These are phyloP conservation scores for Stemphylium vesicarium DNA, from an alignment of 2,329 filamentous ascomycete genomes.

Conservation along the genomic window DNA sequence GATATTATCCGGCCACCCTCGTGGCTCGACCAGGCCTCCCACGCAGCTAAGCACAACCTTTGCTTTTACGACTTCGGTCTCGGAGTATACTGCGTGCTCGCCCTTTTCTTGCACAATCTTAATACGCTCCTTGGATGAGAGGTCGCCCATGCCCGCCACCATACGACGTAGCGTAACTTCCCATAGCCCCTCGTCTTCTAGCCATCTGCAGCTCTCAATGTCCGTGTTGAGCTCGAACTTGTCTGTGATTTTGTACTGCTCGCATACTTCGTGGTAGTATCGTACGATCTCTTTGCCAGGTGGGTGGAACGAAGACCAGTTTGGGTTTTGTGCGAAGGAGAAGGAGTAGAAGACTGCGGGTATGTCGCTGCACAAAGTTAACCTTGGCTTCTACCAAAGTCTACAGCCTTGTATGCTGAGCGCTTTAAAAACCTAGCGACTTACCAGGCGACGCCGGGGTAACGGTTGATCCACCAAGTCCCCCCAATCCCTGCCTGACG, in stretches of 20 bases:
- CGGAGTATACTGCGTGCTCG: conserved; percentile 54
- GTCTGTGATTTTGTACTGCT: conserved; percentile 59
- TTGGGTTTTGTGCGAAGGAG: conserved; percentile 60
- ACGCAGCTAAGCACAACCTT: conserved; percentile 63
- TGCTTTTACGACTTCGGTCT: conserved; percentile 59
- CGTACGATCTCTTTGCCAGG: conserved; percentile 58
- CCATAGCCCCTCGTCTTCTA: conserved; percentile 62
- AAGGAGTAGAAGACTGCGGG: conserved; percentile 64
- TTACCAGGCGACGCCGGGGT: conserved; percentile 54
- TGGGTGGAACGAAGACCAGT: conserved; percentile 59
- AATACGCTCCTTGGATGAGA: conserved; percentile 56
- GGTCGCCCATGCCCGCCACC: conserved; percentile 60
- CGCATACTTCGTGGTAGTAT: conserved; percentile 62
- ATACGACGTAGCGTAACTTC: conserved; percentile 60
- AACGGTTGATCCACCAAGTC: conserved; percentile 69
- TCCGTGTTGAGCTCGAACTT: conserved; percentile 66
- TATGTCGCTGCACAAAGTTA: conserved; percentile 45
- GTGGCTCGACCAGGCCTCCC: conserved; percentile 63
- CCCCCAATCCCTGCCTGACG: conserved; percentile 64
- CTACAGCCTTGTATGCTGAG: too few relatives aligned
- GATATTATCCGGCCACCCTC: conserved; percentile 57
- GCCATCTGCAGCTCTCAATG: conserved; percentile 59
- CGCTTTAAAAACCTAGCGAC: conserved; percentile 1
- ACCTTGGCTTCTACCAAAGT: neutral
- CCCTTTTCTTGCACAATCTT: conserved; percentile 55